Conservation (phyloP, 257 asterid genomes). For the Nyctanthes arbortristis region DNA sequence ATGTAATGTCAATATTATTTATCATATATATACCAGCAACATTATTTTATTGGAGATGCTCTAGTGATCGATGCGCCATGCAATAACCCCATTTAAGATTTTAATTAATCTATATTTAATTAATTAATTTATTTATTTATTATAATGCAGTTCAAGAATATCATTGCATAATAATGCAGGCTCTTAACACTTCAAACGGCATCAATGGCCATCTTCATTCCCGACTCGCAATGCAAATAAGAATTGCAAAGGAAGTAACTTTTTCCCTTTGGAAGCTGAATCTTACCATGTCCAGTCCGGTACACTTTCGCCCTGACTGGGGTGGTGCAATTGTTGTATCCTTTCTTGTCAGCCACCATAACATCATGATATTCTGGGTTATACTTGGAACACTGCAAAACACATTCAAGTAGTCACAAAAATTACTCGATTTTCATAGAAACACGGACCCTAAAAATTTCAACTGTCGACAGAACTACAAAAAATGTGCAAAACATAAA, state of each 20-base stretch:
- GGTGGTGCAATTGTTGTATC: constrained; percentile 24
- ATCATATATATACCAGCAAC: too few species aligned
- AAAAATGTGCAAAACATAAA: too few species aligned
- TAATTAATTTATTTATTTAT: too few species aligned
- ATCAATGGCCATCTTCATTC: constrained; percentile 27
- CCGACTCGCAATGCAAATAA: constrained; percentile 20
- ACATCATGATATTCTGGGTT: constrained; percentile 22
- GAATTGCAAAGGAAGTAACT: constrained; percentile 28
- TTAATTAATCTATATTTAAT: too few species aligned
- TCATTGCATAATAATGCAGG: too few species aligned
- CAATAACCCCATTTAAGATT: too few species aligned
- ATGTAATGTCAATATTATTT: too few species aligned
- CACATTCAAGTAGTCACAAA: background rate
- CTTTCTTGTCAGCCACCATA: constrained; percentile 17
- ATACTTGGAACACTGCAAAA: constrained; percentile 30
- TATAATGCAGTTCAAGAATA: background rate
- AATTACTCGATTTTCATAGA: background rate
- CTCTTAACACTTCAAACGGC: background rate
- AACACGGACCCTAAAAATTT: background rate
- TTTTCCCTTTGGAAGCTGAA: constrained; percentile 21
- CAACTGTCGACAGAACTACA: background rate
- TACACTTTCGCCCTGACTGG: background rate
- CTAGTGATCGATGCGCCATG: too few species aligned
- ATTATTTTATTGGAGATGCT: too few species aligned
- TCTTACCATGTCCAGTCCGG: constrained; percentile 27